Conservation (phyloP, 2,329 filamentous ascomycete species). For the Scedosporium boydii region DNA sequence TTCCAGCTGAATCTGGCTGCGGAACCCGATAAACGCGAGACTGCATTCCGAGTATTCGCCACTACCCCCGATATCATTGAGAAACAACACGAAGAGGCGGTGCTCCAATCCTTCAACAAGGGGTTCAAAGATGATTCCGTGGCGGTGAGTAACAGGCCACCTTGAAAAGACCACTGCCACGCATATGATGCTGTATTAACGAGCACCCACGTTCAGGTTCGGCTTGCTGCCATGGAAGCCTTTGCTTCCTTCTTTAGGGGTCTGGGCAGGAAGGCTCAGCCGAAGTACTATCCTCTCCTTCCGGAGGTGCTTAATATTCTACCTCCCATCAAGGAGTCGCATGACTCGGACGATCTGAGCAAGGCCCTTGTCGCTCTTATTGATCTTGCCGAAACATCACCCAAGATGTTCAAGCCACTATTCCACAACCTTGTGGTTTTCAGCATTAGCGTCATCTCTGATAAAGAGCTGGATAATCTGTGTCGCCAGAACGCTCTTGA, state of each 20-base stretch:
- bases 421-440: constrained; percentile 91
- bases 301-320: constrained; percentile 91
- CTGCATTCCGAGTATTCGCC: constrained; percentile 88
- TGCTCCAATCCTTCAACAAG: constrained; percentile 77
- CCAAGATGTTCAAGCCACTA: constrained; percentile 95
- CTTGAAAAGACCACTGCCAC: background rate
- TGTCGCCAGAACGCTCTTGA: constrained; percentile 92
- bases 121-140: constrained; percentile 87
- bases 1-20: constrained; percentile 85
- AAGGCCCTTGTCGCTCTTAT: constrained; percentile 86
- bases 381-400: constrained; percentile 85
- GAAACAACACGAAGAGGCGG: constrained; percentile 87
- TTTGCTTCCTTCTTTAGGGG: constrained; percentile 95
- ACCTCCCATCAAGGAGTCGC: constrained; percentile 83
- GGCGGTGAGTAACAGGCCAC: constrained; percentile 41
- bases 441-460: constrained; percentile 85
- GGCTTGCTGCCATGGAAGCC: constrained; percentile 89
- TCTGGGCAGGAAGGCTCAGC: constrained; percentile 76
- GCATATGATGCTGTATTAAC: background rate
- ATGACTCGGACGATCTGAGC: constrained; percentile 83
- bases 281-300: constrained; percentile 79
- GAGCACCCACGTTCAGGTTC: constrained; percentile 46
- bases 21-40: constrained; percentile 78
- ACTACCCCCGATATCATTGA: constrained; percentile 94
- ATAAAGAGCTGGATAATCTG: constrained; percentile 86